A percentile compares a stretch with the other conserved stretches of the same genome.
Evolutionary conservation across 2,329 filamentous ascomycete genomes (phyloP).

Genomic region (Graphilbum fragrans): DNA sequence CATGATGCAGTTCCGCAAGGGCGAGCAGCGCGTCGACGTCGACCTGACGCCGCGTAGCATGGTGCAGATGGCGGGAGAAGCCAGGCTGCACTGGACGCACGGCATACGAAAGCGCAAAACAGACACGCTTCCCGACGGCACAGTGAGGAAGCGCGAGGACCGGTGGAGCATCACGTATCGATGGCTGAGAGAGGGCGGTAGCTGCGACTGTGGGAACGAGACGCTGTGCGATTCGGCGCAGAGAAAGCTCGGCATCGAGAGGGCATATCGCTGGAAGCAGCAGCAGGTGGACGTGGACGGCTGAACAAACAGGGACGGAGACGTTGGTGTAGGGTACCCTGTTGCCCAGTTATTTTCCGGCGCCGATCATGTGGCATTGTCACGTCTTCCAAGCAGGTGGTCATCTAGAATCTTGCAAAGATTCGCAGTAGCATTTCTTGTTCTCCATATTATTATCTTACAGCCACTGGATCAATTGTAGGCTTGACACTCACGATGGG

Average conservation of each 20-base stretch:
- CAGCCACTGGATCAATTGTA: no score
- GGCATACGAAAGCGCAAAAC: constrained; percentile 22
- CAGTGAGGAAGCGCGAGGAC: constrained; percentile 26
- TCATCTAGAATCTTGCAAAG: no score
- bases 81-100: constrained; percentile 34
- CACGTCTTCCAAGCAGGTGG: no score
- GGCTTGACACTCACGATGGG: no score
- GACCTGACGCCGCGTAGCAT: constrained; percentile 36
- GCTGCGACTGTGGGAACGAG: constrained; percentile 37
- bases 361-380: no score
- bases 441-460: no score
- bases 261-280: constrained; percentile 36
- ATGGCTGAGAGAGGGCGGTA: constrained; percentile 32
- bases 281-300: no score
- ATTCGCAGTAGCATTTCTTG: no score
- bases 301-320: no score
- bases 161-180: constrained; percentile 45
- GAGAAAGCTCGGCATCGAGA: constrained; percentile 29
- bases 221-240: constrained; percentile 40
- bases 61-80: constrained; percentile 36
- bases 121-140: constrained; percentile 31
- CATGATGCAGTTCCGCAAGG: constrained; percentile 29
- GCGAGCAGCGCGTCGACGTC: constrained; percentile 23
- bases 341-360: no score
- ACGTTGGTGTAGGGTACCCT: no score